phyloP scores from a whole-genome alignment of 1,139 yeast species.

The Arxiozyma bovina region DNA sequence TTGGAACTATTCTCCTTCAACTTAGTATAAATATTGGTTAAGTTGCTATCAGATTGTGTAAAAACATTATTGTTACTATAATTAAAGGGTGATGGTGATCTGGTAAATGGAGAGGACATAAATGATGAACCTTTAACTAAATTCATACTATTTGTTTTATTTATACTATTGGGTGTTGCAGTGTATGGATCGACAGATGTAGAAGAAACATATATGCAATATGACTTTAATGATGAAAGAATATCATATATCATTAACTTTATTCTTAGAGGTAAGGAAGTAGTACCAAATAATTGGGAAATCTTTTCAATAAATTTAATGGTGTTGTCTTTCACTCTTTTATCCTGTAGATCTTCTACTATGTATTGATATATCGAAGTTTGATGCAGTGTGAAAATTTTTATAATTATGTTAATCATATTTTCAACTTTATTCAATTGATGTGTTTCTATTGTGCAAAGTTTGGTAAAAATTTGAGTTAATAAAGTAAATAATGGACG shows the following conservation, averaged over 20 bases:
- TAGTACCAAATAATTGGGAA: slow-evolving; percentile 23
- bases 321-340: not conserved
- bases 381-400: slow-evolving; percentile 27
- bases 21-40: not conserved
- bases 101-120: not conserved
- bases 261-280: slow-evolving; percentile 39
- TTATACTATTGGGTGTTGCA: not conserved
- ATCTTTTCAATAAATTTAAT: slow-evolving; percentile 13
- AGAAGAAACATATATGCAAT: slow-evolving; percentile 19
- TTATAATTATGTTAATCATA: slow-evolving; percentile 21
- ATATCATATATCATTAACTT: slow-evolving; percentile 57
- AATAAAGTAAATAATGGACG: slow-evolving; percentile 14
- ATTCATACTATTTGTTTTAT: not conserved
- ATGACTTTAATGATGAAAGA: slow-evolving; percentile 45
- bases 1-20: not conserved
- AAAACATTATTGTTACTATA: not conserved
- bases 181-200: not conserved
- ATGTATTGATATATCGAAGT: slow-evolving; percentile 19
- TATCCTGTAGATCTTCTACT: slow-evolving; percentile 11
- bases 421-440: slow-evolving; percentile 10
- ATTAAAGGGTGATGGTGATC: not conserved
- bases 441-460: slow-evolving; percentile 9
- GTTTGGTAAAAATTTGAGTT: slow-evolving; percentile 11
- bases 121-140: not conserved
- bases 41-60: not conserved